Base-by-base conservation (phyloP, 768 basidiomycete species). In the Mycena kentingensis region DNA sequence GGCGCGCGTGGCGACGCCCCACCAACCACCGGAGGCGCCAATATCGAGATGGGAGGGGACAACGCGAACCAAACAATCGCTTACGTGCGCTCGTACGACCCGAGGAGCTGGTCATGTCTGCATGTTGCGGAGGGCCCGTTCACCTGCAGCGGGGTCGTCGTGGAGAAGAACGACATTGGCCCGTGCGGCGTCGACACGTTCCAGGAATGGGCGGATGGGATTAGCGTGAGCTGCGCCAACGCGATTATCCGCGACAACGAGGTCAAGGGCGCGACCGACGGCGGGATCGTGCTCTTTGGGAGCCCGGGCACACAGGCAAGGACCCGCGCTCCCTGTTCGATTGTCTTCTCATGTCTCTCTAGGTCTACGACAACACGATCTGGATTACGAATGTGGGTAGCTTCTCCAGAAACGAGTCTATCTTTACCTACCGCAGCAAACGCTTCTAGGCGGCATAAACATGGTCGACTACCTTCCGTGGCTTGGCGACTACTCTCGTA, bases 121-220 rank as follows among this genome's bases (percentile, higher is more conserved):
- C 93, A 94, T 61, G 64, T 93, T 27, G 73, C 77, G 0, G 85
- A 93, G 65, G 92, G 91, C 4, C 66, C 76, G 28, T 73, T 87
- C 31, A 73, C 67, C 8, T 94, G 91, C 70, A 78, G 72, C 52
- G 83, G 84, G 51, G 73, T 70, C 12, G 80, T 79, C 3, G 74
- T 93, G 27, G 85, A 87, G 63, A 85, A 90, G 69, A 93, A 93
- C 60, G 88, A 92, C 57, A 84, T 93, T 36, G 92, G 88, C 3
- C 89, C 90, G 2, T 85, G 86, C 54, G 89, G 90, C 8, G 71
- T 71, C 1, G 83, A 87, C 51, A 54, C 60, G 4, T 88, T 79
- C 61, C 80, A 83, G 55, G 70, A 89, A 65, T 92, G 90, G 90
- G 88, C 90, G 1, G 90, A 91, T 63, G 90, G 90, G 5, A 85